Conservation (phyloP, 2,329 filamentous ascomycete genomes). For the Phoma sp. region DNA sequence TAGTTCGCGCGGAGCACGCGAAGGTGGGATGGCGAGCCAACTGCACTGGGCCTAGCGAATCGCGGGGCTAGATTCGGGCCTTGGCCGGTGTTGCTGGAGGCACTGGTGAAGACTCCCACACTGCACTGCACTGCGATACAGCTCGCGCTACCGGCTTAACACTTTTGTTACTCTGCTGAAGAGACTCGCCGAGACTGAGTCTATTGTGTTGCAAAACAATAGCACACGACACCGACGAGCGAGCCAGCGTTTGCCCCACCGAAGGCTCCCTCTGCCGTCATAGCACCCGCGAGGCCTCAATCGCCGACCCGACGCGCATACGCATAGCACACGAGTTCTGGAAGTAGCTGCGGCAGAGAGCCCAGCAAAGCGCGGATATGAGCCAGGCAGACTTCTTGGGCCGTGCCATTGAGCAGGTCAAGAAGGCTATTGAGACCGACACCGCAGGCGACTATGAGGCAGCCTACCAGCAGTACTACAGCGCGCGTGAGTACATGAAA, state of each 20-base stretch:
- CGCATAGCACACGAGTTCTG: background rate
- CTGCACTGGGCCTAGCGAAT: slow-evolving; percentile 35
- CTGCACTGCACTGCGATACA: slow-evolving; percentile 6
- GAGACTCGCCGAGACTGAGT: background rate
- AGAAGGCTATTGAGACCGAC: slow-evolving; percentile 96
- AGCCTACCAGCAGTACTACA: slow-evolving; percentile 95
- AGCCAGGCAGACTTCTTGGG: slow-evolving; percentile 97
- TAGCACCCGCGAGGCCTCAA: slow-evolving; percentile 10
- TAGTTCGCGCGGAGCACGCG: slow-evolving; percentile 25
- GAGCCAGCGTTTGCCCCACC: slow-evolving; percentile 10
- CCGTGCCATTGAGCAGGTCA: slow-evolving; percentile 94
- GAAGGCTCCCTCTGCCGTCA: slow-evolving; percentile 19
- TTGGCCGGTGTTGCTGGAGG: slow-evolving; percentile 15
- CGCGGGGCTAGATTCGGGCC: slow-evolving; percentile 20
- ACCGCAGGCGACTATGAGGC: slow-evolving; percentile 96
- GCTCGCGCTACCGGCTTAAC: background rate
- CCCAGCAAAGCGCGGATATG: slow-evolving; percentile 63
- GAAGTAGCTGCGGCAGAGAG: slow-evolving; percentile 9
- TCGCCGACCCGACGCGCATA: slow-evolving; percentile 19
- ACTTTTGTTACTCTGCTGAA: background rate
- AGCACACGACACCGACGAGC: background rate
- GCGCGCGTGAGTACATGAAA: slow-evolving; percentile 60
- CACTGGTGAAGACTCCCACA: slow-evolving; percentile 4
- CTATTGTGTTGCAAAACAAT: background rate
- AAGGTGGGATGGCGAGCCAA: slow-evolving; percentile 32